phyloP scores from a whole-genome alignment of 2,329 filamentous ascomycete genomes.

The Aspergillus piperis region DNA sequence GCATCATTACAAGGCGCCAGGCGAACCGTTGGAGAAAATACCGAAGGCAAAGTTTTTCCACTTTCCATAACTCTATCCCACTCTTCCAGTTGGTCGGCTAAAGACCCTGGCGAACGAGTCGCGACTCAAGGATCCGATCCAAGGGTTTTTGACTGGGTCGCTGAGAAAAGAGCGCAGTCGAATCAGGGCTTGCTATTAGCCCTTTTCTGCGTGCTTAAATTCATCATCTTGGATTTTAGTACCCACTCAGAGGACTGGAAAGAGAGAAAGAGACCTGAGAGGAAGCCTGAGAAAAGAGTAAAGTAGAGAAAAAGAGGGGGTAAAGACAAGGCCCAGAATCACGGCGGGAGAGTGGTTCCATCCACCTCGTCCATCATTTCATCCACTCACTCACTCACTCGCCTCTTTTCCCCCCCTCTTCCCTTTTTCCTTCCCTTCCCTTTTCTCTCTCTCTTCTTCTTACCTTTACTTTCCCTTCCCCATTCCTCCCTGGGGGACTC shows the following conservation, averaged over 20 bases:
- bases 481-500: slow-evolving; percentile 17
- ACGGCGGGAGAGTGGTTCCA: not conserved
- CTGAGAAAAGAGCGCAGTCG: not conserved
- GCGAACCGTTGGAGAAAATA: slow-evolving; percentile 1
- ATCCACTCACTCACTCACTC: slow-evolving; percentile 1
- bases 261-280: not conserved
- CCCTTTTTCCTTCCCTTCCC: slow-evolving; percentile 14
- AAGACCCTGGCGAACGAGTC: slow-evolving; percentile 1
- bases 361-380: slow-evolving; percentile 1
- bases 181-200: too few relatives aligned
- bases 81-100: not conserved
- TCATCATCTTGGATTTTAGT: too few relatives aligned
- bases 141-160: slow-evolving; percentile 1
- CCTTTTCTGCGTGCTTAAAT: not conserved
- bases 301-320: not conserved
- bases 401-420: slow-evolving; percentile 3
- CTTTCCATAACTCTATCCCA: not conserved
- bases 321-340: not conserved
- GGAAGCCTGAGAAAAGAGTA: not conserved
- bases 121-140: not conserved
- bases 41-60: slow-evolving; percentile 1
- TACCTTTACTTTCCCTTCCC: slow-evolving; percentile 23
- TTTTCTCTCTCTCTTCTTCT: slow-evolving; percentile 16
- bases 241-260: not conserved
- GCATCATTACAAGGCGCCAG: not conserved